phyloP scores from a whole-genome alignment of 352 stramenopile species.

The Phytophthora foliorum region DNA sequence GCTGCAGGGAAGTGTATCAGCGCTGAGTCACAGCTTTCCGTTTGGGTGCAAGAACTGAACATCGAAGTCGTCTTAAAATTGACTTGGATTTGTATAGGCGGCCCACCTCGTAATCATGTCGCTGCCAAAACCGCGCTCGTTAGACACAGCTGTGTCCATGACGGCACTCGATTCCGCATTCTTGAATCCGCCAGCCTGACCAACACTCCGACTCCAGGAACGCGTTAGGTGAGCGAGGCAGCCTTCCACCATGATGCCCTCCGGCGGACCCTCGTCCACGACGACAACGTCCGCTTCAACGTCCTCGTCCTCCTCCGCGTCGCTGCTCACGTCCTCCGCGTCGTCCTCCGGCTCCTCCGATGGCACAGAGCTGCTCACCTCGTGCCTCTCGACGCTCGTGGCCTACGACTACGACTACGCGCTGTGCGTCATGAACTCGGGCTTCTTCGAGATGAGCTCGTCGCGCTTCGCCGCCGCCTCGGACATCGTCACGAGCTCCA shows the following conservation, averaged over 20 bases:
- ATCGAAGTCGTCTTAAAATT: neutral
- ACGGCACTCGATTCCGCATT: neutral
- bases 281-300: neutral
- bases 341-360: constrained; percentile 26
- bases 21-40: neutral
- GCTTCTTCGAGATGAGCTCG: constrained; percentile 54
- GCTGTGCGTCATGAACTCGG: constrained; percentile 74
- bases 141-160: neutral
- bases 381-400: constrained; percentile 51
- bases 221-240: neutral
- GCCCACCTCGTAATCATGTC: neutral
- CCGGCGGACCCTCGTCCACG: neutral
- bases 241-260: neutral
- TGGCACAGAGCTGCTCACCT: constrained; percentile 35
- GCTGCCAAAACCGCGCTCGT: neutral
- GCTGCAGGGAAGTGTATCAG: neutral
- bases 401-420: constrained; percentile 55
- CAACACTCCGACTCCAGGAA: neutral
- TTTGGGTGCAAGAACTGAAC: neutral
- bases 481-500: constrained; percentile 19
- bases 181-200: neutral
- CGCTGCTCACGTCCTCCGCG: constrained; percentile 9
- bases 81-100: neutral
- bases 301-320: neutral
- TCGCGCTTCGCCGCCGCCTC: constrained; percentile 8